These are phyloP conservation scores for Acmispon strigosus DNA, from an alignment of 306 rosid genomes.

Conservation along the genomic window DNA sequence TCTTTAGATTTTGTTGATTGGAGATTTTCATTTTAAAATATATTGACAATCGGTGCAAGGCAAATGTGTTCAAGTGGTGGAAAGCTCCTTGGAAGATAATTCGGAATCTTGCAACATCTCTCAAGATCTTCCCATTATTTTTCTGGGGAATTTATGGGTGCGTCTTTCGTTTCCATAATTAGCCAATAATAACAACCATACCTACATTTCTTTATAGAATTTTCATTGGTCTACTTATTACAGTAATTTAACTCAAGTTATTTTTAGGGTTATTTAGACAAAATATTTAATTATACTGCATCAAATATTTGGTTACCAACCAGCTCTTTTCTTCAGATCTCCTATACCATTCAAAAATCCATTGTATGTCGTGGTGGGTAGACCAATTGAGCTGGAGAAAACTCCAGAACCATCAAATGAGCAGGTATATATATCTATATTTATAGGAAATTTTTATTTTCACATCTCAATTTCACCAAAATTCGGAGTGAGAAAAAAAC, in stretches of 20 bases:
- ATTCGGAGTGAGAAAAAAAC: no score
- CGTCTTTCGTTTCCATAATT: neutral
- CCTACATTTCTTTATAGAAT: no score
- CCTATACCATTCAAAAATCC: constrained; percentile 61
- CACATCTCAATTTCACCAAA: no score
- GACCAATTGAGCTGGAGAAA: constrained; percentile 54
- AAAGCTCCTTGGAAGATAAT: constrained; percentile 56
- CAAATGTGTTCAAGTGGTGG: constrained; percentile 71
- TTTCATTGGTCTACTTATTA: no score
- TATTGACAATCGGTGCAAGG: constrained; percentile 24
- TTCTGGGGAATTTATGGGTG: constrained; percentile 85
- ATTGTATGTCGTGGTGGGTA: constrained; percentile 75
- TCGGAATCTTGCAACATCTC: constrained; percentile 45
- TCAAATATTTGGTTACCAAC: no score
- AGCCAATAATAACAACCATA: no score
- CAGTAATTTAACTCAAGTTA: no score
- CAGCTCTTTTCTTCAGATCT: no score
- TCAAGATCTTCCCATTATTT: constrained; percentile 63
- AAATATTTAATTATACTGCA: no score
- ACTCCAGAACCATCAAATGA: constrained; percentile 64
- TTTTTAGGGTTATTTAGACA: no score
- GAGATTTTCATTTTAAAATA: neutral
- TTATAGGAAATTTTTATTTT: no score
- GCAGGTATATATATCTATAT: no score
- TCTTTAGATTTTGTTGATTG: neutral